These are phyloP conservation scores for Tephrocybe sp. DNA, from an alignment of 768 basidiomycete species.

Conservation along the genomic window DNA sequence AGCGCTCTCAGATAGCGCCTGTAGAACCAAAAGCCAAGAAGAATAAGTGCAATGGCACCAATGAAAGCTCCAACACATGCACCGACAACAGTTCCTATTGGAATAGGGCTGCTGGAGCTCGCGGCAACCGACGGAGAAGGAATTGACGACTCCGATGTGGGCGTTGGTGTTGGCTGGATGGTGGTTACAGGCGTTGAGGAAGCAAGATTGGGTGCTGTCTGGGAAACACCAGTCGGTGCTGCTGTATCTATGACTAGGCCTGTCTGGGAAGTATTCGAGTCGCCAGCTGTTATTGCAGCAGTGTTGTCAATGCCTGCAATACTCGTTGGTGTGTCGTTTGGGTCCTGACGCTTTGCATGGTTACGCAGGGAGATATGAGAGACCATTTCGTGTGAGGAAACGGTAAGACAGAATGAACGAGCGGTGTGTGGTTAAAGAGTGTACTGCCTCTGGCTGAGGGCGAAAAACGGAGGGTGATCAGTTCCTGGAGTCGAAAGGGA, in stretches of 20 bases:
- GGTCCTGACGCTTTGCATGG: slow-evolving; percentile 14
- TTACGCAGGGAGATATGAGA: slow-evolving; percentile 8
- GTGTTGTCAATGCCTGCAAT: slow-evolving; percentile 15
- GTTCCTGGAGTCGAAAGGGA: slow-evolving; percentile 11
- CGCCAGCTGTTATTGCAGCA: slow-evolving; percentile 8
- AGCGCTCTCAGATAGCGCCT: slow-evolving; percentile 45
- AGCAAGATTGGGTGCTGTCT: slow-evolving; percentile 4
- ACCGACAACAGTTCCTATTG: slow-evolving; percentile 56
- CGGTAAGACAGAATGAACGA: slow-evolving; percentile 11
- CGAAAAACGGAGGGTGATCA: slow-evolving; percentile 13
- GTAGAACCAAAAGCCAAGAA: slow-evolving; percentile 55
- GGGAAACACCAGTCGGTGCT: neutral
- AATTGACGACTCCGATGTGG: slow-evolving; percentile 16
- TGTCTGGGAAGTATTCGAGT: neutral
- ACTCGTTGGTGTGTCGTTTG: slow-evolving; percentile 10
- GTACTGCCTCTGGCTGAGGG: slow-evolving; percentile 18
- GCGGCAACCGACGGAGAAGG: slow-evolving; percentile 20
- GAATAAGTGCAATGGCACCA: slow-evolving; percentile 46
- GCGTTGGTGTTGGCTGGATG: neutral
- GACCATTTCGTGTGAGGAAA: slow-evolving; percentile 11
- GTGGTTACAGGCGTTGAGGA: slow-evolving; percentile 11
- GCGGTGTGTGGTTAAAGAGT: slow-evolving; percentile 16
- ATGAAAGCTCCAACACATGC: slow-evolving; percentile 63
- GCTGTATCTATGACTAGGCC: slow-evolving; percentile 18
- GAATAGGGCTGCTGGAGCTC: slow-evolving; percentile 29